Conservation (phyloP, 306 rosid species). For the Vachellia pachyceras region DNA sequence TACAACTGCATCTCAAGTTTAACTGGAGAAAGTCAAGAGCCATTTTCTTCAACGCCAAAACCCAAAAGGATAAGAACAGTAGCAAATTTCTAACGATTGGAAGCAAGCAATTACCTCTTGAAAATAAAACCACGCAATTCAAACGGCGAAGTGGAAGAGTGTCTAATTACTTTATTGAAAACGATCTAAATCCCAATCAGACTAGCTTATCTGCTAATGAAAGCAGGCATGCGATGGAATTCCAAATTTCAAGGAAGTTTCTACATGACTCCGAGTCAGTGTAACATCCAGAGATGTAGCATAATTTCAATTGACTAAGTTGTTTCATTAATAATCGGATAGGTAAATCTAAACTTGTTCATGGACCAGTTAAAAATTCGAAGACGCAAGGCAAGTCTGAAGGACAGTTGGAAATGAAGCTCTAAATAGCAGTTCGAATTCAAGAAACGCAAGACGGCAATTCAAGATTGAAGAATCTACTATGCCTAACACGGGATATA, state of each 20-base stretch:
- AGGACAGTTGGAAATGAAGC: not conserved
- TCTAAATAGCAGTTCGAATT: not conserved
- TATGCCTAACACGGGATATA: not conserved
- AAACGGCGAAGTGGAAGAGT: not conserved
- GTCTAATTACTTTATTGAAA: not conserved
- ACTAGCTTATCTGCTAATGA: not conserved
- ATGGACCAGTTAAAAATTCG: not conserved
- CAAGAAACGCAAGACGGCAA: not conserved
- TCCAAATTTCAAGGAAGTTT: not conserved
- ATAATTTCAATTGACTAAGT: not conserved
- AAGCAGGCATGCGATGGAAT: not conserved
- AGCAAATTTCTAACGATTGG: not conserved
- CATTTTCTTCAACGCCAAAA: not conserved
- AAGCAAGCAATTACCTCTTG: too few relatives aligned
- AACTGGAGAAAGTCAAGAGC: not conserved
- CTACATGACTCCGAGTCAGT: not conserved
- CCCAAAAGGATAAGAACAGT: not conserved
- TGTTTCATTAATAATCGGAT: not conserved
- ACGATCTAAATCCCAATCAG: not conserved
- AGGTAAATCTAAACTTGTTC: not conserved
- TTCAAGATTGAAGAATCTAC: constrained; percentile 1
- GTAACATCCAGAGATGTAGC: not conserved
- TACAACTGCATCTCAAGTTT: not conserved
- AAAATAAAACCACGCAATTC: not conserved
- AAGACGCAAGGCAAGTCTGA: not conserved